A percentile compares a stretch with the other conserved stretches of the same genome.
Evolutionary conservation across 805 yeast genomes (phyloP).

Genomic region (Starmerella kuoi): DNA sequence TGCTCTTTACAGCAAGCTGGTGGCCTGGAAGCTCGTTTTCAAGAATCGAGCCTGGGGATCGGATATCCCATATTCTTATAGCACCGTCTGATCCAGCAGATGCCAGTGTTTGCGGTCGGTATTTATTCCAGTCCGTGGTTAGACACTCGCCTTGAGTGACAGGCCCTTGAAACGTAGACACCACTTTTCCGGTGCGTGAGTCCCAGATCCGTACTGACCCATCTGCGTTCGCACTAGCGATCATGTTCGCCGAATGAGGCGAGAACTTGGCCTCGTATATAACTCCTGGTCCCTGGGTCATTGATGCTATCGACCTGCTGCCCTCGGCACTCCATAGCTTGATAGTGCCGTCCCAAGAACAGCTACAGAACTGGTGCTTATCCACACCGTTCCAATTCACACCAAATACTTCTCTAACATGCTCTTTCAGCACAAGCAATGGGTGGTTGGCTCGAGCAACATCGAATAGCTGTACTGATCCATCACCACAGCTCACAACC

Average conservation of each 20-base stretch:
- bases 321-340: constrained; percentile 35
- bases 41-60: constrained; percentile 55
- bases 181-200: constrained; percentile 38
- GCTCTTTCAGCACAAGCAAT: constrained; percentile 41
- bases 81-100: constrained; percentile 87
- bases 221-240: constrained; percentile 62
- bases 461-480: constrained; percentile 73
- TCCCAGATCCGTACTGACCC: constrained; percentile 77
- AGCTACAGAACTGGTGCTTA: constrained; percentile 55
- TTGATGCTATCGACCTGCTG: constrained; percentile 6
- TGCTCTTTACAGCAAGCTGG: constrained; percentile 72
- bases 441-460: constrained; percentile 32
- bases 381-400: constrained; percentile 63
- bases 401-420: constrained; percentile 59
- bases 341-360: constrained; percentile 88
- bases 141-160: constrained; percentile 75
- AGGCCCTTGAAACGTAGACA: constrained; percentile 37
- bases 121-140: constrained; percentile 82
- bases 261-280: constrained; percentile 71
- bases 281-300: constrained; percentile 27
- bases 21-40: constrained; percentile 72
- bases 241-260: constrained; percentile 65
- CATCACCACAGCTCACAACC: constrained; percentile 79
- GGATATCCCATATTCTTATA: constrained; percentile 75
- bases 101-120: constrained; percentile 64